Conservation (phyloP, 495 filamentous ascomycete genomes). For the Tuber umbilicatum region DNA sequence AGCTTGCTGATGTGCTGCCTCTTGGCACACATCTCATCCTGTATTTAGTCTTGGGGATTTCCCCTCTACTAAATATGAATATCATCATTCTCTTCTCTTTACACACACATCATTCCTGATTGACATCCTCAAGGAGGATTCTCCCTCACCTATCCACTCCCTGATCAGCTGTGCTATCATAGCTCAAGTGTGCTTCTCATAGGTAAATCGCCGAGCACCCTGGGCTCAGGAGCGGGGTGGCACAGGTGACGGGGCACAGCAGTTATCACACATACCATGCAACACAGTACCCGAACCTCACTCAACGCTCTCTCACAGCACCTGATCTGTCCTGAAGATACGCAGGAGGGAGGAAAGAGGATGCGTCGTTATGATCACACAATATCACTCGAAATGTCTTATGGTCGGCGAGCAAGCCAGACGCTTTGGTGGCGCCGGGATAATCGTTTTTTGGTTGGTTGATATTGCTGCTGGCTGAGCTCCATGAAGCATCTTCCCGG, state of each 20-base stretch:
- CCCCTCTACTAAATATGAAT: no score
- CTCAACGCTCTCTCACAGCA: neutral
- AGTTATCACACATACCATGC: neutral
- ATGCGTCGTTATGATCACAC: neutral
- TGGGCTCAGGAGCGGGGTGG: neutral
- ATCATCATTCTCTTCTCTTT: no score
- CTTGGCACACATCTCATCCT: no score
- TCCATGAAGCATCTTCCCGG: neutral
- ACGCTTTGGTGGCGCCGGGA: neutral
- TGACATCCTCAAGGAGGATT: no score
- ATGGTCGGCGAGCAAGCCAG: neutral
- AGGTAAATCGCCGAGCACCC: neutral
- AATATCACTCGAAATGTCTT: neutral
- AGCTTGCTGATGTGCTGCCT: no score
- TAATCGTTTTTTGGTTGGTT: neutral
- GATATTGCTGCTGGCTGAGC: neutral
- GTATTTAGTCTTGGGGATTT: no score
- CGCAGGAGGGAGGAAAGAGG: neutral
- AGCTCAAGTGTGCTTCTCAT: neutral
- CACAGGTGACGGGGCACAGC: neutral
- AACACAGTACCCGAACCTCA: neutral
- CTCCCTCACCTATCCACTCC: no score
- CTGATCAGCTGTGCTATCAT: no score
- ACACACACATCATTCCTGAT: no score
- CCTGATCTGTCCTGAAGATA: neutral